Evolutionary conservation across 2,329 filamentous ascomycete genomes (phyloP).

Genomic region (Akanthomyces uredinophilus): DNA sequence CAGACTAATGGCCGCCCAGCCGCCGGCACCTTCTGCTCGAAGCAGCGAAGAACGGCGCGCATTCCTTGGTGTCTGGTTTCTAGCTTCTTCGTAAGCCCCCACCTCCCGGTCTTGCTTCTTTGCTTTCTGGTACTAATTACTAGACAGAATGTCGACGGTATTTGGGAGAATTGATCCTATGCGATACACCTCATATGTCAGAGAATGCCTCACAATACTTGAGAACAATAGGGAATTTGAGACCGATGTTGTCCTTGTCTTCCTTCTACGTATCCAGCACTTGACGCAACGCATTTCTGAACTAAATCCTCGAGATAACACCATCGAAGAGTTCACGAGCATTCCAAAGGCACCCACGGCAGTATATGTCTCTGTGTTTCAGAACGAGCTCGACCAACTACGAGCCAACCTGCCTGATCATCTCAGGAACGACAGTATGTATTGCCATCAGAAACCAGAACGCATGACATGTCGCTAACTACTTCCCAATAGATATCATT

Average conservation of each 20-base stretch:
- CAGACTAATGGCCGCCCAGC: slow-evolving; percentile 37
- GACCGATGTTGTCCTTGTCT: slow-evolving; percentile 41
- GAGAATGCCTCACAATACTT: slow-evolving; percentile 44
- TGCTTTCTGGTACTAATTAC: background rate
- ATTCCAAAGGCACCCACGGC: slow-evolving; percentile 37
- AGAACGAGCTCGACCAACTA: slow-evolving; percentile 40
- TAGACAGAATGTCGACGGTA: slow-evolving; percentile 35
- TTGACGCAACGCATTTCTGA: slow-evolving; percentile 46
- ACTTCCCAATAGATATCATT: slow-evolving; percentile 30
- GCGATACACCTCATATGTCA: slow-evolving; percentile 47
- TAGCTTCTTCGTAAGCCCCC: slow-evolving; percentile 45
- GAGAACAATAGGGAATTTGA: slow-evolving; percentile 39
- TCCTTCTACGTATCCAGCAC: slow-evolving; percentile 45
- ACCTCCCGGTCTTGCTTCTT: too few relatives aligned
- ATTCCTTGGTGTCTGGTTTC: slow-evolving; percentile 49
- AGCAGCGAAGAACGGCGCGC: slow-evolving; percentile 49
- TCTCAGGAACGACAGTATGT: slow-evolving; percentile 36
- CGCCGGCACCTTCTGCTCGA: slow-evolving; percentile 32
- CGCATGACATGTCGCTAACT: background rate
- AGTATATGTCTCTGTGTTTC: slow-evolving; percentile 42
- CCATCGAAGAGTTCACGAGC: slow-evolving; percentile 28
- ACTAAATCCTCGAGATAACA: slow-evolving; percentile 32
- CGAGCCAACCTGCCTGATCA: slow-evolving; percentile 29
- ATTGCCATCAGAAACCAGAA: too few relatives aligned
- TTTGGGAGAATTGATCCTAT: slow-evolving; percentile 43